phyloP scores from a whole-genome alignment of 2,329 filamentous ascomycete genomes.

The Parafenestella ontariensis region DNA sequence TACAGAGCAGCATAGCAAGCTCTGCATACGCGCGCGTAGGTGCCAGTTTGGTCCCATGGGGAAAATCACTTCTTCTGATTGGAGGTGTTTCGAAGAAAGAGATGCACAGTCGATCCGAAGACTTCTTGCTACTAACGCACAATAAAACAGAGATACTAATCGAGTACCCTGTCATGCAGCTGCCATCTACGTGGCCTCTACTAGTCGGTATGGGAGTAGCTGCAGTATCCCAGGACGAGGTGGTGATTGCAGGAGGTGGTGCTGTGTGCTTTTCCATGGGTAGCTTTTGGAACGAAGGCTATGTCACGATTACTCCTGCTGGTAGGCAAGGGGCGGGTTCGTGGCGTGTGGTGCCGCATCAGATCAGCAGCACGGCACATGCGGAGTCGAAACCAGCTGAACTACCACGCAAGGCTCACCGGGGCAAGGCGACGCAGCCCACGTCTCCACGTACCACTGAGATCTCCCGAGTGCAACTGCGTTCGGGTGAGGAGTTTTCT shows the following conservation, averaged over 20 bases:
- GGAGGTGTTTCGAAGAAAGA: slow-evolving; percentile 57
- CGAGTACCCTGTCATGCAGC: slow-evolving; percentile 24
- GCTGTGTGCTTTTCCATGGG: slow-evolving; percentile 92
- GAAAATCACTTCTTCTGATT: slow-evolving; percentile 57
- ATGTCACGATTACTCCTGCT: slow-evolving; percentile 26
- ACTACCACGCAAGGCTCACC: slow-evolving; percentile 17
- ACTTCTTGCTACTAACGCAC: slow-evolving; percentile 36
- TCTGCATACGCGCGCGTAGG: slow-evolving; percentile 56
- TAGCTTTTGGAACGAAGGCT: slow-evolving; percentile 73
- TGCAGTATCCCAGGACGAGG: slow-evolving; percentile 53
- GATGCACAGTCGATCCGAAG: slow-evolving; percentile 33
- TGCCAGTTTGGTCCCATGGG: slow-evolving; percentile 57
- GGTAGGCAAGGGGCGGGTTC: slow-evolving; percentile 18
- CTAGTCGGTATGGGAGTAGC: slow-evolving; percentile 72
- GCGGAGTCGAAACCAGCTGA: slow-evolving; percentile 12
- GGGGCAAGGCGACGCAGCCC: slow-evolving; percentile 17
- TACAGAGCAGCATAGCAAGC: slow-evolving; percentile 22
- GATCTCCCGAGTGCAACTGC: slow-evolving; percentile 63
- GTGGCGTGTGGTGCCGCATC: slow-evolving; percentile 24
- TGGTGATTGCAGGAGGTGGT: slow-evolving; percentile 78
- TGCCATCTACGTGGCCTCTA: slow-evolving; percentile 63
- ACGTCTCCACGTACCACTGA: slow-evolving; percentile 13
- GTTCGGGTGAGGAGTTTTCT: slow-evolving; percentile 64
- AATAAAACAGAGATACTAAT: slow-evolving; percentile 26
- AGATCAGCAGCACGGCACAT: slow-evolving; percentile 17